Base-by-base conservation (phyloP, 345 rosid species). In the Alliaria petiolata region DNA sequence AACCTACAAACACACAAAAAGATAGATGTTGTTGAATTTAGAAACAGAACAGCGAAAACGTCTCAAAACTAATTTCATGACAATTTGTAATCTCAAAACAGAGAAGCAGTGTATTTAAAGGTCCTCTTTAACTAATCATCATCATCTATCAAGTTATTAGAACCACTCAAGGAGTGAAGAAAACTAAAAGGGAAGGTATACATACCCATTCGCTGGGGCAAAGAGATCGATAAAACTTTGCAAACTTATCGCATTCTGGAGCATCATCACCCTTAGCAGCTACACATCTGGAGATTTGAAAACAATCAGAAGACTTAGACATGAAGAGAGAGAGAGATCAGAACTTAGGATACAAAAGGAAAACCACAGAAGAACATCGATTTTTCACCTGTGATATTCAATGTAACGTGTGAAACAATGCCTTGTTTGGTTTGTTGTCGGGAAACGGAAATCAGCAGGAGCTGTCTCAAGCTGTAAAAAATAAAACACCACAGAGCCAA, bases 371-470 rank as follows among this genome's bases (percentile, higher is more conserved):
- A 45, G 66, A 64, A 17, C 4, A 40, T 63, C 52, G 6, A 19
- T 8, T 42, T 25, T 9, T 62, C 51, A 95, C 99, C 99, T 84
- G 69, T 95, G 99, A 62, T 85, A 91, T 76, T 95, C 99, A 62
- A 95, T 76, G 67, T 91, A 95, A 70, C 99, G 86, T 35, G 99
- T 89, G 83, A 91, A 95, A 81, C 99, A 95, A 76, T 95, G 99
- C 84, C 99, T 85, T 22, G 98, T 88, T 79, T 95, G 99, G 83
- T 95, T 95, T 34, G 99, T 95, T 45, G 99, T 95, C 16, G 99
- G 99, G 71, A 95, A 95, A 63, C 99, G 99, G 75, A 85, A 91
- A 84, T 95, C 99, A 49, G 97, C 98, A 3, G 98, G 98, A 67
- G 99, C 99, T 14, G 98, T 95, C 85, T 89, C 98, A 69, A 95